phyloP scores from a whole-genome alignment of 2,329 filamentous ascomycete genomes.

The Scytalidium lignicola region DNA sequence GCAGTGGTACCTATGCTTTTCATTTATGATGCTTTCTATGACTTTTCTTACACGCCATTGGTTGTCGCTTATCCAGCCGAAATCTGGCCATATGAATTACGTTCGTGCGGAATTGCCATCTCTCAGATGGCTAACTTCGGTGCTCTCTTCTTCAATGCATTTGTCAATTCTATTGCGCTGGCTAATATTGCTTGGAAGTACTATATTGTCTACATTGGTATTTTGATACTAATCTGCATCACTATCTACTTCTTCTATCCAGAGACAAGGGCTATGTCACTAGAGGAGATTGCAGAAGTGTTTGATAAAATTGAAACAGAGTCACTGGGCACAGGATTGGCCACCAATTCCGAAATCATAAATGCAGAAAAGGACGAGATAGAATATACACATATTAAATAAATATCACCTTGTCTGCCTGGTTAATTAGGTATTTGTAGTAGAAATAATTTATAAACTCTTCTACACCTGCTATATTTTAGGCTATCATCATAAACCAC shows the following conservation, averaged over 20 bases:
- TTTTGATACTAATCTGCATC: conserved; percentile 7
- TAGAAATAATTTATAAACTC: too few relatives aligned
- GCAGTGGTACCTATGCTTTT: conserved; percentile 38
- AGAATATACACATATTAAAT: too few relatives aligned
- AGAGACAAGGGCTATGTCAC: conserved; percentile 11
- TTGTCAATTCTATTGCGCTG: conserved; percentile 41
- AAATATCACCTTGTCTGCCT: too few relatives aligned
- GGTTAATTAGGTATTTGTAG: too few relatives aligned
- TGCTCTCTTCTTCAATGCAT: conserved; percentile 37
- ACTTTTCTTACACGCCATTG: conserved; percentile 27
- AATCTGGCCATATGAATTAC: conserved; percentile 33
- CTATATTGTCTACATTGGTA: conserved; percentile 14
- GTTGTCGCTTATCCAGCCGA: conserved; percentile 25
- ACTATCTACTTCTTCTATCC: conserved; percentile 11
- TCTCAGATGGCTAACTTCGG: conserved; percentile 12
- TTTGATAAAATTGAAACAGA: too few relatives aligned
- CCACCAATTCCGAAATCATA: too few relatives aligned
- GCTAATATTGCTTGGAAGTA: conserved; percentile 32
- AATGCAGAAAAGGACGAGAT: too few relatives aligned
- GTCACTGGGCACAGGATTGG: too few relatives aligned
- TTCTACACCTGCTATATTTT: too few relatives aligned
- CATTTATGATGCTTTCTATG: conserved; percentile 36
- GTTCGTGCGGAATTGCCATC: conserved; percentile 32
- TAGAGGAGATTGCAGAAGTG: conserved; percentile 14
- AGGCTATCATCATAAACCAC: too few relatives aligned